Conservation (phyloP, 208 protist genomes). For the Angomonas desouzai region DNA sequence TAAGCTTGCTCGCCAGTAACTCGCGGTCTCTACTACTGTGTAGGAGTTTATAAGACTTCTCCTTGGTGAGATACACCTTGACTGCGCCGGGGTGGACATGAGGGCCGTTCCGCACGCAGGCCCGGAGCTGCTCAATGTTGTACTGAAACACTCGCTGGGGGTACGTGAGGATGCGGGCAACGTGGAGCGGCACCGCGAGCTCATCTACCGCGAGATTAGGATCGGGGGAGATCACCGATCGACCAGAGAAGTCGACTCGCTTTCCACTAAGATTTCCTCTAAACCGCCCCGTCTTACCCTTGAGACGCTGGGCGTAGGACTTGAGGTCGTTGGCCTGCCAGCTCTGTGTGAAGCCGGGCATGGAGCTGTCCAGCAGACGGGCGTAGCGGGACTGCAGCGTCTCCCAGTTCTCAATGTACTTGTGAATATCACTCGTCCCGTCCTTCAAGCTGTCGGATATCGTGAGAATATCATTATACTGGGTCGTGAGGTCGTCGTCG, state of each 20-base stretch:
- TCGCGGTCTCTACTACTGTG: conserved; percentile 65
- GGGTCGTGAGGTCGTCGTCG: conserved; percentile 99
- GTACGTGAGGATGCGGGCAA: conserved; percentile 98
- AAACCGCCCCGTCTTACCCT: conserved; percentile 99
- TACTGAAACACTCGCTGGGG: conserved; percentile 94
- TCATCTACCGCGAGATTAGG: conserved; percentile 98
- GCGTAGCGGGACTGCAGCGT: conserved; percentile 94
- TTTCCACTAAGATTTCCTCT: conserved; percentile 99
- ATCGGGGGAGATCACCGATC: conserved; percentile 99
- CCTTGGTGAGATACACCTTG: conserved; percentile 85
- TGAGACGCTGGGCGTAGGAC: conserved; percentile 96
- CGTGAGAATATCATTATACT: conserved; percentile 91
- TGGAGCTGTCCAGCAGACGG: conserved; percentile 69
- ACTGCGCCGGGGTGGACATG: conserved; percentile 96
- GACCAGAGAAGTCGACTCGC: conserved; percentile 99
- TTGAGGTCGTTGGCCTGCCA: conserved; percentile 70
- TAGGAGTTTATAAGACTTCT: conserved; percentile 76
- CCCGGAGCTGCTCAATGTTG: conserved; percentile 93
- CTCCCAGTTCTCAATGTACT: conserved; percentile 95
- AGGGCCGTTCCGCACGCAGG: conserved; percentile 95
- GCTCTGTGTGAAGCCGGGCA: conserved; percentile 74
- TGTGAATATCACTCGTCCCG: conserved; percentile 59
- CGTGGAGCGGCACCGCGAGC: conserved; percentile 96
- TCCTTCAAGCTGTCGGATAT: conserved; percentile 80
- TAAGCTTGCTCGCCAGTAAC: conserved; percentile 75